phyloP scores from a whole-genome alignment of 352 stramenopile genomes.

The Thraustochytrium striatum region DNA sequence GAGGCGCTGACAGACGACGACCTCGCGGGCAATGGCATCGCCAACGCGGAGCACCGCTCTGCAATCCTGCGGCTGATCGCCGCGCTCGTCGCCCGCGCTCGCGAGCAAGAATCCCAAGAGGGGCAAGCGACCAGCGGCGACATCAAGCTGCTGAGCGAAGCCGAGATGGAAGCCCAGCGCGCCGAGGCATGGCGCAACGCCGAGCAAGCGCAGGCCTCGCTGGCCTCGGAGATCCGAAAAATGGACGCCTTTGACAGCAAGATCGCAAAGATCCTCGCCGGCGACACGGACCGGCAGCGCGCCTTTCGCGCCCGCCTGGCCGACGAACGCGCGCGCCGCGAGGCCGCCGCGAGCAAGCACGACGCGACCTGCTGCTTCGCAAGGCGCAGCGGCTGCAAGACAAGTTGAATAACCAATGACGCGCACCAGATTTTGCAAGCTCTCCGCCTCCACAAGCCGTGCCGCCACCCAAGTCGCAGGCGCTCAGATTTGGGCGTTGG shows the following conservation, averaged over 20 bases:
- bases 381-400: constrained; percentile 24
- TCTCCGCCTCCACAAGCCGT: too few species aligned
- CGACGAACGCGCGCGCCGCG: constrained; percentile 3
- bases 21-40: not conserved
- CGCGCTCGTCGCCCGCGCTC: constrained; percentile 1
- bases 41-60: constrained; percentile 15
- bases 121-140: too few species aligned
- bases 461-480: too few species aligned
- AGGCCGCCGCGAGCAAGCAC: not conserved
- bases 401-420: too few species aligned
- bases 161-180: not conserved
- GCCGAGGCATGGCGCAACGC: constrained; percentile 27
- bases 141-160: too few species aligned
- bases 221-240: constrained; percentile 13
- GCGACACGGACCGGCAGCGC: constrained; percentile 30
- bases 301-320: constrained; percentile 23
- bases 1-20: not conserved
- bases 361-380: not conserved
- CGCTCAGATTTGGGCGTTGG: too few species aligned
- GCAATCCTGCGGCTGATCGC: constrained; percentile 38
- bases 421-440: too few species aligned
- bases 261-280: constrained; percentile 15
- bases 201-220: not conserved
- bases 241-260: constrained; percentile 7
- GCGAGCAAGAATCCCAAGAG: constrained; percentile 5